Base-by-base conservation (phyloP, 2,329 filamentous ascomycete species). In the Fusarium tanahbumbuense region DNA sequence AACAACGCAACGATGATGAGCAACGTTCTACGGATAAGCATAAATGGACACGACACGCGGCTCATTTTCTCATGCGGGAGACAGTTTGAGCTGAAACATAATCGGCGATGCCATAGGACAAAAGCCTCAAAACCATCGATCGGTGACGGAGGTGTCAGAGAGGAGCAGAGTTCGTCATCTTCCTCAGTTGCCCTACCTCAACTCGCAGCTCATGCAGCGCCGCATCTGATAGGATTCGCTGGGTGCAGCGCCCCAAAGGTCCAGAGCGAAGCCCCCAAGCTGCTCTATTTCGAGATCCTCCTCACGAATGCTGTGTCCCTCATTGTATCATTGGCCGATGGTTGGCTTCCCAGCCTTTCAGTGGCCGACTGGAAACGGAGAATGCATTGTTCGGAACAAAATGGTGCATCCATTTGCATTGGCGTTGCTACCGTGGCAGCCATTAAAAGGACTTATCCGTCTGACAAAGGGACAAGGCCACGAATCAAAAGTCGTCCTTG, bases 381-480 rank as follows among this genome's bases (percentile, higher is more conserved):
- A 58, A 55, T 57, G 62, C 40, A 59, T 64, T 52, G 57, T 52
- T 70, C 58, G 52, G 71, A 65, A 46, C 60, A 57, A 27, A 60
- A 64, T 62, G 72, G 70, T 73, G 72, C 68, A 56, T 46, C 32
- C 54, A 63, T 53, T 53, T 74, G 67, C 70, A 66, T 73, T 68
- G 70, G 67, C 47, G 57, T 64, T 73, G 70, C 68, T 64, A 60
- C 66, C 59, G 60, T 67, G 61, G 68, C 68, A 67, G 70, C 69
- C 66, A 68, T 59, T 67, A 47, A 71, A 55, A 63, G 54, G 64
- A 56, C 67, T 59, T 49, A 60, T 60, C 50, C 48, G 57, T 56
- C 68, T 60, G 47, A 59, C 28, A 41, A 66, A 42, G 44, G 55
- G 53, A 67, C 73, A 71, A 72, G 72, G 73, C 73, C 69, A 72